Evolutionary conservation across 768 basidiomycete species (phyloP).

Genomic region (Trametopsis cervina): DNA sequence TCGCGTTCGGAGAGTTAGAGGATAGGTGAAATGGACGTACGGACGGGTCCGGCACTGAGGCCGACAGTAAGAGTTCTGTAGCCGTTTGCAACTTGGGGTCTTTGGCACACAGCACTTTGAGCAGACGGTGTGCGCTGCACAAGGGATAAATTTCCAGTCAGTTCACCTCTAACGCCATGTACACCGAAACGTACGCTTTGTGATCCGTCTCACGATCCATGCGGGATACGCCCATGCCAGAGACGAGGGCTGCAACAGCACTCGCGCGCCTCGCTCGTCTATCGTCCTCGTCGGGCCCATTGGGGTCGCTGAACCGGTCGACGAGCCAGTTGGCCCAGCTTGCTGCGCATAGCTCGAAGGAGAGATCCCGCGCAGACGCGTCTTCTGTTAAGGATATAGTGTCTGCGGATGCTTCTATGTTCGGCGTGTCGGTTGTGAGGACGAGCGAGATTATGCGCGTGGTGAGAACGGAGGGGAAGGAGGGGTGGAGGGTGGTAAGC

Average conservation of each 20-base stretch:
- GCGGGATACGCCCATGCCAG: constrained; percentile 36
- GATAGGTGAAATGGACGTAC: not conserved
- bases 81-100: constrained; percentile 26
- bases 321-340: constrained; percentile 66
- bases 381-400: constrained; percentile 7
- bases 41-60: not conserved
- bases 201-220: constrained; percentile 14
- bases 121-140: constrained; percentile 27
- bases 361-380: constrained; percentile 26
- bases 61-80: not conserved
- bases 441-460: constrained; percentile 34
- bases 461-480: constrained; percentile 45
- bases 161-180: not conserved
- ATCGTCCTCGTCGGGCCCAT: constrained; percentile 25
- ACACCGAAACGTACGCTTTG: constrained; percentile 31
- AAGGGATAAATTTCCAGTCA: not conserved
- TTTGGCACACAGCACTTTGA: constrained; percentile 34
- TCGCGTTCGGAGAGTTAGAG: not conserved
- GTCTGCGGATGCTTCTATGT: constrained; percentile 8
- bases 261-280: constrained; percentile 36
- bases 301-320: constrained; percentile 24
- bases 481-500: constrained; percentile 46
- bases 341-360: constrained; percentile 54
- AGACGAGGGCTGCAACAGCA: constrained; percentile 38
- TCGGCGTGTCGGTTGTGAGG: constrained; percentile 10